phyloP scores from a whole-genome alignment of 2,329 filamentous ascomycete species.

The Colletotrichum siamense region DNA sequence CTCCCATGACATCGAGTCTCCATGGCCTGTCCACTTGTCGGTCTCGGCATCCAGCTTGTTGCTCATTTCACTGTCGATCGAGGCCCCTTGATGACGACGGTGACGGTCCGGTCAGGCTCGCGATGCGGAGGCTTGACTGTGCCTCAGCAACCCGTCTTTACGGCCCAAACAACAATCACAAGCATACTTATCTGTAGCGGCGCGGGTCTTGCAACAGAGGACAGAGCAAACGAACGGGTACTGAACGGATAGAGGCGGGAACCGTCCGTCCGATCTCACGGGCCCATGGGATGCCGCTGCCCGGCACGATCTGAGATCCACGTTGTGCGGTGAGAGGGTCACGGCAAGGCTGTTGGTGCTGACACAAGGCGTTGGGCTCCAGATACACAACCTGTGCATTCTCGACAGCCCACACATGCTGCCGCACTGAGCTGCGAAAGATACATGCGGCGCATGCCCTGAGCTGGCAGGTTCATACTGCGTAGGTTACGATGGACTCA shows the following conservation, averaged over 20 bases:
- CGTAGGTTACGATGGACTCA: neutral
- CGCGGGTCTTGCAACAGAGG: neutral
- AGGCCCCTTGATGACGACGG: neutral
- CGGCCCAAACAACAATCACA: neutral
- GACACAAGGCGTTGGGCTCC: neutral
- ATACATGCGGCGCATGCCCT: neutral
- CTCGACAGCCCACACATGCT: neutral
- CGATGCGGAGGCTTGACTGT: neutral
- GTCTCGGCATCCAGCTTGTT: neutral
- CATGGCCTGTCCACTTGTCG: neutral
- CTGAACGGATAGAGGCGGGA: neutral
- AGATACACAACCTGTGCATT: neutral
- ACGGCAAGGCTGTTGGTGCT: neutral
- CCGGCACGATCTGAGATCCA: constrained; percentile 15
- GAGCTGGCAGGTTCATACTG: neutral
- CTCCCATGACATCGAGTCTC: constrained; percentile 4
- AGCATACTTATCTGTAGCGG: neutral
- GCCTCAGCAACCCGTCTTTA: neutral
- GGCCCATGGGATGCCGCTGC: constrained; percentile 2
- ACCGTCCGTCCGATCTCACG: constrained; percentile 1
- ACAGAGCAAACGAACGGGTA: neutral
- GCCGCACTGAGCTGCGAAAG: neutral
- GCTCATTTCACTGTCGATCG: neutral
- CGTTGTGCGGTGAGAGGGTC: neutral
- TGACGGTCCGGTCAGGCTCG: neutral